phyloP scores from a whole-genome alignment of 805 yeast genomes.

The Candida suzukii region DNA sequence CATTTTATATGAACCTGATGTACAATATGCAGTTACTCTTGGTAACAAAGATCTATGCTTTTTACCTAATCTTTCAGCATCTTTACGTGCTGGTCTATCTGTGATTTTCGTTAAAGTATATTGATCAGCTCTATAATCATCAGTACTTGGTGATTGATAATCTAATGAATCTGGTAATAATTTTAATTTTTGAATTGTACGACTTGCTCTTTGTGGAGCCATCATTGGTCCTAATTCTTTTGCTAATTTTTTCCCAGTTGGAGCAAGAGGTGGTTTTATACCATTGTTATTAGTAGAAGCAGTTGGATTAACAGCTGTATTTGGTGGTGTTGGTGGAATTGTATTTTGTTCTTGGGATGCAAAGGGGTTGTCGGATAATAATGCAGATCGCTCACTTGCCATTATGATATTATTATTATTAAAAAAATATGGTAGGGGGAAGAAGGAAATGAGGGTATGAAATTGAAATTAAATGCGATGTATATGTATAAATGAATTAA shows the following conservation, averaged over 20 bases:
- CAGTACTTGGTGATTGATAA: conserved; percentile 17
- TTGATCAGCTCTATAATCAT: conserved; percentile 39
- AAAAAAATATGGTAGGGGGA: conserved; percentile 2
- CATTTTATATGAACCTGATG: conserved; percentile 89
- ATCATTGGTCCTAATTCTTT: conserved; percentile 38
- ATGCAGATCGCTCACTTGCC: conserved; percentile 16
- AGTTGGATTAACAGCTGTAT: background rate
- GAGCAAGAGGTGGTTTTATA: background rate
- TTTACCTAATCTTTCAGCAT: conserved; percentile 90
- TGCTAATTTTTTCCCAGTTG: conserved; percentile 14
- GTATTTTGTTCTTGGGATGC: conserved; percentile 6
- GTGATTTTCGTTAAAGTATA: conserved; percentile 83
- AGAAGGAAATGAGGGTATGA: too few species aligned
- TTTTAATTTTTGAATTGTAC: conserved; percentile 68
- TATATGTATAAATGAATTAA: too few species aligned
- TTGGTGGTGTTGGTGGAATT: too few species aligned
- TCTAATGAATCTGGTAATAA: conserved; percentile 56
- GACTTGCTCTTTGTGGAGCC: conserved; percentile 68
- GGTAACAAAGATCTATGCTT: conserved; percentile 80
- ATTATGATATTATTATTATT: background rate
- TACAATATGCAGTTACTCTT: conserved; percentile 92
- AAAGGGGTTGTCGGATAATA: conserved; percentile 27
- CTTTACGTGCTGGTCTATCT: conserved; percentile 83
- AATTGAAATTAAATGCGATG: too few species aligned
- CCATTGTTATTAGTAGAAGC: background rate